phyloP scores from a whole-genome alignment of 2,329 filamentous ascomycete genomes.

The Nakataea oryzae region DNA sequence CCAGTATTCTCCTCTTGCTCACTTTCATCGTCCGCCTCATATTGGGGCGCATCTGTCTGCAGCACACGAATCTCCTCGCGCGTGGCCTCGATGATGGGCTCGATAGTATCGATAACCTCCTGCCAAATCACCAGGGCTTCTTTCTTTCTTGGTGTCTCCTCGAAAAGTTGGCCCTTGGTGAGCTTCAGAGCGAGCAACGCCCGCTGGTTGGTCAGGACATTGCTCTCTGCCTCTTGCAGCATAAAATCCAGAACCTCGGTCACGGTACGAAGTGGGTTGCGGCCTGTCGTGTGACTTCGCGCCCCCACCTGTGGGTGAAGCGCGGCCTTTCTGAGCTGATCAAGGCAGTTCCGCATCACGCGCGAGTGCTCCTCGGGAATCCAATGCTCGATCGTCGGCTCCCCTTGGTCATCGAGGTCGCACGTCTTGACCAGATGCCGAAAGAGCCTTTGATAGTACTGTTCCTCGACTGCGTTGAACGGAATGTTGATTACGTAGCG shows the following conservation, averaged over 20 bases:
- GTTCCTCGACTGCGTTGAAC: slow-evolving; percentile 83
- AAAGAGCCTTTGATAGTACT: slow-evolving; percentile 73
- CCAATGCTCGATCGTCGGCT: slow-evolving; percentile 52
- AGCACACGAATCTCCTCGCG: slow-evolving; percentile 46
- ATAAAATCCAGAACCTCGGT: slow-evolving; percentile 81
- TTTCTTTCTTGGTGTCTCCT: slow-evolving; percentile 58
- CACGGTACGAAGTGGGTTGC: slow-evolving; percentile 66
- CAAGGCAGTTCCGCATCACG: slow-evolving; percentile 70
- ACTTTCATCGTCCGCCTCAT: slow-evolving; percentile 22
- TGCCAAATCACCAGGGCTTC: slow-evolving; percentile 65
- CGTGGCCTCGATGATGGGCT: slow-evolving; percentile 49
- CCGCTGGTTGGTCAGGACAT: slow-evolving; percentile 59
- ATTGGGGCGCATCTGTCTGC: slow-evolving; percentile 13
- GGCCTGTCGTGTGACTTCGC: slow-evolving; percentile 53
- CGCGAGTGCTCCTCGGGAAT: slow-evolving; percentile 39
- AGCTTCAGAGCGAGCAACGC: slow-evolving; percentile 53
- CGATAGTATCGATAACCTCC: slow-evolving; percentile 37
- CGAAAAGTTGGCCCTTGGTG: slow-evolving; percentile 65
- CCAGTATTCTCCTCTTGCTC: slow-evolving; percentile 20
- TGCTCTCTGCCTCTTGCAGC: slow-evolving; percentile 72
- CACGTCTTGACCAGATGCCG: slow-evolving; percentile 63
- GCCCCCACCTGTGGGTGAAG: slow-evolving; percentile 75
- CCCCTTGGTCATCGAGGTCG: slow-evolving; percentile 53
- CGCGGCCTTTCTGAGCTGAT: slow-evolving; percentile 27
- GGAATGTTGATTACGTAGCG: slow-evolving; percentile 82